Evolutionary conservation across 129 eudicot species (phyloP), one percentile per base, ranked within the genome.

Genomic region (Lactuca saligna): DNA sequence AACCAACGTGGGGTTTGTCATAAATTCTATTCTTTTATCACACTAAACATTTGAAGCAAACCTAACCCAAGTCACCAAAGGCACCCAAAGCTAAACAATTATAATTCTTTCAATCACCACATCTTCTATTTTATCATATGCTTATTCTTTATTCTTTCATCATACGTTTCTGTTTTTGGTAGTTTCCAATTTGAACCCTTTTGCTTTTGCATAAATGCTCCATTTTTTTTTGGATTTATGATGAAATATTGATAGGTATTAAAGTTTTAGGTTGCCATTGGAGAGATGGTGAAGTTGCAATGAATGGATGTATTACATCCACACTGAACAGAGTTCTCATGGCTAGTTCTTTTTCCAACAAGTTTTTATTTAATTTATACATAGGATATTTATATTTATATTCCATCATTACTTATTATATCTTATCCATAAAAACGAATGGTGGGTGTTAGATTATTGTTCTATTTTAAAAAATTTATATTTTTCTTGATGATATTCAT

Each of bases 1-100:
- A 92, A 29, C 98, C 98, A 89, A 49, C 62, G 78, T 0, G 98
- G 98, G 33, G 89, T 78, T 48, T 84, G 83, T 94, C 85, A 79
- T 67, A 82, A 49, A 5, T 80, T 78, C 17, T 71, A 68, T 33
- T 79, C 91, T 61, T 84, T 82, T 34, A 82, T 53, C 7, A 79
- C 68, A 72, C 80, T 69, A 31, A 92, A 79, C 9, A 75, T 53
- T 68, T 75, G 71, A 58, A 92, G 74, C 16, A 88, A 39, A n/a
- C 33, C 81, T 57, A 92, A 4, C 6, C 98, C 98, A n/a, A 51
- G 71, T 62, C 10, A 44, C 76, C 83, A 91, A 70, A 13, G 97
- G 97, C 63, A 79, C 44, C 94, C 94, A 17, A 84, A 91, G 64
- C 66, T 72, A 15, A 82, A 49, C 73, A 86, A 54, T n/a, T 67